These are phyloP conservation scores for Blastosporella zonata DNA, from an alignment of 1,284 basidiomycete genomes.

Conservation along the genomic window DNA sequence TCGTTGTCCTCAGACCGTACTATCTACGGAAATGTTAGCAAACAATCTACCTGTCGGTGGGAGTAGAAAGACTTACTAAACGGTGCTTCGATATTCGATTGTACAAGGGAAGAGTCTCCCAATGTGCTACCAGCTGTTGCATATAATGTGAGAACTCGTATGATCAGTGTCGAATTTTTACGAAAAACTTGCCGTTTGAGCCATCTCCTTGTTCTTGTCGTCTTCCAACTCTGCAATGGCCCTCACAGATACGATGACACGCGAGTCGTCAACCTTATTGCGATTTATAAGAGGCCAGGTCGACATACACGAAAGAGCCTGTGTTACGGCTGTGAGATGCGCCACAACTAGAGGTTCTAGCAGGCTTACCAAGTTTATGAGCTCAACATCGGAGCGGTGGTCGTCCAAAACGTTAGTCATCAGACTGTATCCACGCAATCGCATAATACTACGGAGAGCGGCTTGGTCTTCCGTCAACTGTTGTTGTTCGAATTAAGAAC, in stretches of 20 bases:
- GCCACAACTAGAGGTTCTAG: not conserved
- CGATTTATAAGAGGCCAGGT: constrained; percentile 84
- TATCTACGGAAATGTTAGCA: too few relatives aligned
- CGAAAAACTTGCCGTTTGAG: constrained; percentile 54
- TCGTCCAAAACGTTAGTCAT: constrained; percentile 91
- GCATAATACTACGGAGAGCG: constrained; percentile 84
- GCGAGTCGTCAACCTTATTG: constrained; percentile 93
- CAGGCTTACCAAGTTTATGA: constrained; percentile 62
- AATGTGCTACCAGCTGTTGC: constrained; percentile 66
- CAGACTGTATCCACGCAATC: constrained; percentile 90
- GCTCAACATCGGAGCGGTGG: constrained; percentile 68
- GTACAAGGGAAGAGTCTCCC: constrained; percentile 72
- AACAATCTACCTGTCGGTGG: too few relatives aligned
- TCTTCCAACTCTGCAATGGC: constrained; percentile 53
- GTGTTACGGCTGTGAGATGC: constrained; percentile 2
- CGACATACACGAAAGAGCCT: constrained; percentile 76
- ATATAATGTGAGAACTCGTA: constrained; percentile 1
- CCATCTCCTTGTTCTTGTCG: constrained; percentile 50
- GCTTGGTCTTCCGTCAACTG: constrained; percentile 84
- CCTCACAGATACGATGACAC: constrained; percentile 70
- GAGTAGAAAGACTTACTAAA: too few relatives aligned
- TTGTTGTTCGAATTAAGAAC: not conserved
- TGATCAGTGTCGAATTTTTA: not conserved
- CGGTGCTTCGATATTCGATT: constrained; percentile 79
- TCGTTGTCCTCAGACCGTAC: too few relatives aligned